These are phyloP conservation scores for Isabelozyma gotoi DNA, from an alignment of 805 yeast genomes.

Conservation along the genomic window DNA sequence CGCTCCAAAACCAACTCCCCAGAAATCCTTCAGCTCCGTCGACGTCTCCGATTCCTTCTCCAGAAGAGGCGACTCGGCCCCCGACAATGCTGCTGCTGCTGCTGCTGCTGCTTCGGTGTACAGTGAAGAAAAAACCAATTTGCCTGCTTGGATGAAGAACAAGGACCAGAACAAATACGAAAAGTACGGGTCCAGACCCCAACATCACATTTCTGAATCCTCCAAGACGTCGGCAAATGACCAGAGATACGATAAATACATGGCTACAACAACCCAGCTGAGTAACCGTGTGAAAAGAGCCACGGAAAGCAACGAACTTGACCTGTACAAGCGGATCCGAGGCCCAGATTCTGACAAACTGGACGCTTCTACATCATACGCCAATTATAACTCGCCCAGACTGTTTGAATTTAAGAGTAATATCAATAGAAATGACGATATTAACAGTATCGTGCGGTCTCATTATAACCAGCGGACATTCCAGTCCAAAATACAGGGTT, in stretches of 20 bases:
- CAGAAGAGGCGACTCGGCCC: slow-evolving; percentile 13
- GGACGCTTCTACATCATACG: neutral
- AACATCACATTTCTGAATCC: neutral
- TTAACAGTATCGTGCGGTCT: slow-evolving; percentile 69
- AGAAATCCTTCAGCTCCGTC: neutral
- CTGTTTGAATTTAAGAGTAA: slow-evolving; percentile 29
- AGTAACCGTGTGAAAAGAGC: slow-evolving; percentile 6
- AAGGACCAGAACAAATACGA: slow-evolving; percentile 33
- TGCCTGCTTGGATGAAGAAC: slow-evolving; percentile 42
- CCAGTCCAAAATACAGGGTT: slow-evolving; percentile 56
- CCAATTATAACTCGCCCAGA: slow-evolving; percentile 23
- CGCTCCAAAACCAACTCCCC: neutral
- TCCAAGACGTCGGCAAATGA: slow-evolving; percentile 1
- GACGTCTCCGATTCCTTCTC: slow-evolving; percentile 22
- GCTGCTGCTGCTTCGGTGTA: slow-evolving; percentile 22
- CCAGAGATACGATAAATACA: slow-evolving; percentile 18
- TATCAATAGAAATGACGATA: slow-evolving; percentile 37
- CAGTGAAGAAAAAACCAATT: slow-evolving; percentile 19
- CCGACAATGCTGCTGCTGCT: neutral
- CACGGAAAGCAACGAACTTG: neutral
- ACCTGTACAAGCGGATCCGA: neutral
- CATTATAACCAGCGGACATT: slow-evolving; percentile 87
- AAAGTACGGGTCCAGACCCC: slow-evolving; percentile 31
- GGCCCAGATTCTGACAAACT: neutral
- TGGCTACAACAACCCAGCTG: neutral